Evolutionary conservation across 164 flowering plant genomes (phyloP).

Genomic region (Platanus orientalis): DNA sequence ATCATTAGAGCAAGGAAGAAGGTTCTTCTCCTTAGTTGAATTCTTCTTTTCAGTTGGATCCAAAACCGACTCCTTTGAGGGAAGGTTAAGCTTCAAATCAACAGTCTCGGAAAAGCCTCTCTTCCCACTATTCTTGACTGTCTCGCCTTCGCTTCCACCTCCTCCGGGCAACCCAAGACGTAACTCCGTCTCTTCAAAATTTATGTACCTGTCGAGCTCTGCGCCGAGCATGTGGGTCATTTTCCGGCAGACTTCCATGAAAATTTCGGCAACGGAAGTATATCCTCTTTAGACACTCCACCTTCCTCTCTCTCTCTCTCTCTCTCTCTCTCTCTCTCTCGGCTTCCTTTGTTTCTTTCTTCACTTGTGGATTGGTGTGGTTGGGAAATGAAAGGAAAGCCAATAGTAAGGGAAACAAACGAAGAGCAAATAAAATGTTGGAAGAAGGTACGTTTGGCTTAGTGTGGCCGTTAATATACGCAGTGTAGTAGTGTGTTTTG

Average conservation of each 20-base stretch:
- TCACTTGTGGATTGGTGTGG: no score
- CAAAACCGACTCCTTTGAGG: conserved; percentile 26
- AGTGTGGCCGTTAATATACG: conserved; percentile 1
- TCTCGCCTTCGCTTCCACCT: conserved; percentile 17
- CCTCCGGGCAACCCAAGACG: conserved; percentile 59
- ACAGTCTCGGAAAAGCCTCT: conserved; percentile 60
- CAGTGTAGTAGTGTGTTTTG: not conserved
- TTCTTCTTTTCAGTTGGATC: conserved; percentile 30
- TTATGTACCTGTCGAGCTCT: conserved; percentile 22
- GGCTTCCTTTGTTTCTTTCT: no score
- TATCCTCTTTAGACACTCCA: no score
- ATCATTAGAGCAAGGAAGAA: conserved; percentile 33
- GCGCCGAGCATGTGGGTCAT: conserved; percentile 1
- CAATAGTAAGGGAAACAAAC: no score
- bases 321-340: not conserved
- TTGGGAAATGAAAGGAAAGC: no score
- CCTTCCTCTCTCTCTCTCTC: no score
- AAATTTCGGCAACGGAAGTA: not conserved
- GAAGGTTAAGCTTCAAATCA: conserved; percentile 54
- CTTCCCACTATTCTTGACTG: conserved; percentile 35
- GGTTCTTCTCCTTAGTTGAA: conserved; percentile 27
- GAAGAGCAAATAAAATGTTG: no score
- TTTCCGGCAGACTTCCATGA: conserved; percentile 11
- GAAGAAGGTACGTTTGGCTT: not conserved
- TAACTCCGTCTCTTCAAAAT: conserved; percentile 52